Percentiles rank a stretch among this genome's conserved stretches.
These are phyloP conservation scores for Coemansia sp. DNA, from an alignment of 192 early-diverging fungal genomes.

Conservation along the genomic window DNA sequence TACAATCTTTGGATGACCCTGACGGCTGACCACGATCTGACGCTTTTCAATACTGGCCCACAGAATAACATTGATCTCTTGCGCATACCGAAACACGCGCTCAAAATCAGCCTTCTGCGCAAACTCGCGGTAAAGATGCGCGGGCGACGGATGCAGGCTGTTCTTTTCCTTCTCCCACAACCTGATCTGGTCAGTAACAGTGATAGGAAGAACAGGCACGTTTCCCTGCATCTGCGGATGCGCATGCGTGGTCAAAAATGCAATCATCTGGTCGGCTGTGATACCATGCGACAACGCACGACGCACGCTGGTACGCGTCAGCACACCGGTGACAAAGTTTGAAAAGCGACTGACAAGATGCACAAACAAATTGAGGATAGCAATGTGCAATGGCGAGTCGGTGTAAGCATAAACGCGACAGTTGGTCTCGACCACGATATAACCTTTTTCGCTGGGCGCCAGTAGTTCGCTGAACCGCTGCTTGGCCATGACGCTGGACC, in stretches of 20 bases:
- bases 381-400: conserved; percentile 90
- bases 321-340: conserved; percentile 87
- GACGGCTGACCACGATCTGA: conserved; percentile 72
- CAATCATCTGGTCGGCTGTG: conserved; percentile 93
- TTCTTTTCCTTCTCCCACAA: conserved; percentile 97
- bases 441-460: conserved; percentile 63
- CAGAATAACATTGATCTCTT: conserved; percentile 70
- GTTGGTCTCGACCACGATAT: conserved; percentile 94
- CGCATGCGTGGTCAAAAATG: conserved; percentile 83
- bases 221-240: conserved; percentile 89
- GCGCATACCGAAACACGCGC: conserved; percentile 71
- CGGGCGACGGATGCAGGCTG: conserved; percentile 59
- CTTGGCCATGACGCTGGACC: not conserved
- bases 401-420: conserved; percentile 95
- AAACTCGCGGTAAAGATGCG: conserved; percentile 81
- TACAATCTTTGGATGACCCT: conserved; percentile 69
- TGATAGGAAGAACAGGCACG: conserved; percentile 79
- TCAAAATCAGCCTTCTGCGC: conserved; percentile 68
- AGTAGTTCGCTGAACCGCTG: conserved; percentile 21
- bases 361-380: conserved; percentile 88
- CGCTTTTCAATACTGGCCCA: conserved; percentile 73
- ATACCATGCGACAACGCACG: conserved; percentile 84
- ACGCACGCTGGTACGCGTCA: conserved; percentile 86
- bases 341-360: conserved; percentile 78
- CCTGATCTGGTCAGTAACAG: conserved; percentile 92